Evolutionary conservation across 768 basidiomycete genomes (phyloP).

Genomic region (Dendrothele bispora): DNA sequence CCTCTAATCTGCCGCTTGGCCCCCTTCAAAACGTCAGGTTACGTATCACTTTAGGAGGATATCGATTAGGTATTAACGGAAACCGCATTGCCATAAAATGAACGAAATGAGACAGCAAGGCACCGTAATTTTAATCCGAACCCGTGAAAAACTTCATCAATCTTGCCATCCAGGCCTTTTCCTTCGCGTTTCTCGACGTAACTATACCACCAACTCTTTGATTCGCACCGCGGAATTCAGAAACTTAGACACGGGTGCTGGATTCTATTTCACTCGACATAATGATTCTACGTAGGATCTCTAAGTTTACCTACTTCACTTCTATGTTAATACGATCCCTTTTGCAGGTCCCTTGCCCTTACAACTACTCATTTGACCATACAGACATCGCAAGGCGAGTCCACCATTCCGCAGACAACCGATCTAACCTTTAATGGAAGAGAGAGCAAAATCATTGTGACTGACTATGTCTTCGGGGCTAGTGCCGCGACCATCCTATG

Average conservation of each 20-base stretch:
- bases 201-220: constrained; percentile 42
- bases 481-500: constrained; percentile 37
- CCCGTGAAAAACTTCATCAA: neutral
- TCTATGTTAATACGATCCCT: too few relatives aligned
- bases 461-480: constrained; percentile 45
- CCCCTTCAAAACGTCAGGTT: too few relatives aligned
- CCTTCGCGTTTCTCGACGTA: constrained; percentile 51
- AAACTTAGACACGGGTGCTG: constrained; percentile 42
- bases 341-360: constrained; percentile 40
- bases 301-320: too few relatives aligned
- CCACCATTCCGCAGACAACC: constrained; percentile 39
- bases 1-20: too few relatives aligned
- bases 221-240: constrained; percentile 47
- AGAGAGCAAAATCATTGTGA: constrained; percentile 51
- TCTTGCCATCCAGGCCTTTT: constrained; percentile 40
- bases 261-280: constrained; percentile 53
- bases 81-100: constrained; percentile 53
- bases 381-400: constrained; percentile 38
- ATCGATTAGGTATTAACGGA: constrained; percentile 47
- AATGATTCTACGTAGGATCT: constrained; percentile 40
- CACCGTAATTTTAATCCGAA: constrained; percentile 11
- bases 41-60: neutral
- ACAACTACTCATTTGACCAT: constrained; percentile 43
- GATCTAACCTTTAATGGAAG: constrained; percentile 42
- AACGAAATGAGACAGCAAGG: constrained; percentile 56